Conservation (phyloP, 2,329 filamentous ascomycete species). For the Fusarium acutatum region DNA sequence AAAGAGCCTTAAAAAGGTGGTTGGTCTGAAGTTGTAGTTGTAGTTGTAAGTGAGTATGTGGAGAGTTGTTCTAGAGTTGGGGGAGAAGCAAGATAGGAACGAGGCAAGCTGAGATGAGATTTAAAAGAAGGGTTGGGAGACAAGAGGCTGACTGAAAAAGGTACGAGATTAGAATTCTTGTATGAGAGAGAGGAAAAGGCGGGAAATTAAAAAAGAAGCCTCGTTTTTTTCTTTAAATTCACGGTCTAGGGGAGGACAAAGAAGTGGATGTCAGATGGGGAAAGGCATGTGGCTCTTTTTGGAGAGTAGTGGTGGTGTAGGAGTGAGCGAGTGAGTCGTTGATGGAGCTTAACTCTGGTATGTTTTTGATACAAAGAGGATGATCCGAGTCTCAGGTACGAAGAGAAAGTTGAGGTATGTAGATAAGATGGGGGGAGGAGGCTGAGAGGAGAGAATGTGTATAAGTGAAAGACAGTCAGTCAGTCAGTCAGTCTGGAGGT, state of each 20-base stretch:
- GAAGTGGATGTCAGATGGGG: conserved; percentile 2
- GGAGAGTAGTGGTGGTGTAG: background rate
- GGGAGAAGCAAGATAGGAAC: conserved; percentile 10
- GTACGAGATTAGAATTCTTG: conserved; percentile 5
- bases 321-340: conserved; percentile 3
- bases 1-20: background rate
- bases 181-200: conserved; percentile 2
- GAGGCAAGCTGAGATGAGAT: conserved; percentile 7
- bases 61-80: conserved; percentile 3
- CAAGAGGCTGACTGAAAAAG: conserved; percentile 15
- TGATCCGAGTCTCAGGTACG: background rate
- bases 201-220: conserved; percentile 13
- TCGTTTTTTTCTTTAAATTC: conserved; percentile 8
- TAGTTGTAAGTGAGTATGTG: background rate
- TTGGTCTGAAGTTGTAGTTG: background rate
- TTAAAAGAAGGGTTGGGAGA: background rate
- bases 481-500: background rate
- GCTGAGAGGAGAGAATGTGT: conserved; percentile 7
- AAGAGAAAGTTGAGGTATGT: background rate
- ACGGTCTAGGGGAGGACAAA: conserved; percentile 15
- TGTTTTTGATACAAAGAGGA: conserved; percentile 29
- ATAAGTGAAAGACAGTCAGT: background rate
- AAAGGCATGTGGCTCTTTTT: conserved; percentile 12
- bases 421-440: background rate
- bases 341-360: conserved; percentile 14